Conservation (phyloP, 83 land plant genomes). For the Diphasiastrum complanatum region DNA sequence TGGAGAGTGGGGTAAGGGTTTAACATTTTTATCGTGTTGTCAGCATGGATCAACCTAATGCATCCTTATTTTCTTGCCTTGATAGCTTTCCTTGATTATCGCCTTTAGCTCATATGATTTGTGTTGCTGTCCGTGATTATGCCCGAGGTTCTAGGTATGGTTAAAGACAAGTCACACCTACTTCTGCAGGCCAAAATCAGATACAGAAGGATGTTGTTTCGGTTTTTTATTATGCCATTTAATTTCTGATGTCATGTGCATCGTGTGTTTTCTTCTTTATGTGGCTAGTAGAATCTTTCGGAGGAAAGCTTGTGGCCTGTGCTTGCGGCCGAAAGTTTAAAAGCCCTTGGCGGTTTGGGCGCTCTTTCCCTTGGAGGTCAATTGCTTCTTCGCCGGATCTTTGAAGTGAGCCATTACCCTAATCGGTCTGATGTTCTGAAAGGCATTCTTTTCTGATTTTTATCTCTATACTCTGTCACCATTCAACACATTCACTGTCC, state of each 20-base stretch:
- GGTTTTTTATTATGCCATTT: background rate
- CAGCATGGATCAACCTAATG: too few relatives aligned
- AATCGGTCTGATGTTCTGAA: background rate
- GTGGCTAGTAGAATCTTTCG: constrained; percentile 48
- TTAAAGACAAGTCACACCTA: too few relatives aligned
- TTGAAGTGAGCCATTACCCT: too few relatives aligned
- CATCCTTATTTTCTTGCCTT: background rate
- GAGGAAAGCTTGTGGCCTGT: constrained; percentile 82
- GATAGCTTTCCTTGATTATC: background rate
- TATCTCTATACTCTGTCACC: too few relatives aligned
- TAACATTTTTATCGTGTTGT: too few relatives aligned
- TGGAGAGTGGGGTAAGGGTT: constrained; percentile 90
- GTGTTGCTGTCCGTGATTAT: background rate
- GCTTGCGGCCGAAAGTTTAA: constrained; percentile 73
- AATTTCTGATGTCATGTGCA: background rate
- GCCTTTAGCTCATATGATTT: background rate
- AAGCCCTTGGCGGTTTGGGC: constrained; percentile 89
- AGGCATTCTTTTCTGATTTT: background rate
- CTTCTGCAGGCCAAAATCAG: too few relatives aligned
- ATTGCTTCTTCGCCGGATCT: constrained; percentile 68
- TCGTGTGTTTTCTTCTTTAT: background rate
- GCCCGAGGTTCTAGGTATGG: constrained; percentile 1
- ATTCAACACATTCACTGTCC: too few relatives aligned
- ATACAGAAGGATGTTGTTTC: too few relatives aligned
- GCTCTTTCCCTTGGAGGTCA: constrained; percentile 86